These are phyloP conservation scores for Hygrophila difformis DNA, from an alignment of 257 asterid species.

Conservation along the genomic window DNA sequence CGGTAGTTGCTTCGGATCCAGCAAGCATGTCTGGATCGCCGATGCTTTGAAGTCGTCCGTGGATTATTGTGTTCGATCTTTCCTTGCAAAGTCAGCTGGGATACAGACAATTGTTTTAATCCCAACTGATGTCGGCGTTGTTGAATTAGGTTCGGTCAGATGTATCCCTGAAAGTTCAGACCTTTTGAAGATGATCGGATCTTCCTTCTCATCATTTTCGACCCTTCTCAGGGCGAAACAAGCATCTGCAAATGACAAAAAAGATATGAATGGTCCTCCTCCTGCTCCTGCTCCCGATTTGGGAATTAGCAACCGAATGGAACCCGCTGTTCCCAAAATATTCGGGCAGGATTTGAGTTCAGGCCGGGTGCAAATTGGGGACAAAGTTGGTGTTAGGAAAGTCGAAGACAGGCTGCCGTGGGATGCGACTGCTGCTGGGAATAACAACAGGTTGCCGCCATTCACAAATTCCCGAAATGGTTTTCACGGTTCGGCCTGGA, in stretches of 20 bases:
- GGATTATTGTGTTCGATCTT: conserved; percentile 76
- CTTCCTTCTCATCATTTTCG: conserved; percentile 52
- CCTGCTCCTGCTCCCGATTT: conserved; percentile 23
- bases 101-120: conserved; percentile 78
- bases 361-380: conserved; percentile 25
- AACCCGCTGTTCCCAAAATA: conserved; percentile 35
- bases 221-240: conserved; percentile 38
- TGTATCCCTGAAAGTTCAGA: conserved; percentile 56
- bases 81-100: conserved; percentile 77
- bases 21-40: conserved; percentile 62
- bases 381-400: conserved; percentile 20
- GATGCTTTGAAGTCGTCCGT: conserved; percentile 35
- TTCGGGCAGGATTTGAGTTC: conserved; percentile 64
- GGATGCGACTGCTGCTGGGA: no score
- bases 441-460: conserved; percentile 29
- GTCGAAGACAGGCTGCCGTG: not conserved
- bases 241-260: conserved; percentile 26
- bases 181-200: conserved; percentile 40
- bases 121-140: conserved; percentile 84
- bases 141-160: conserved; percentile 85
- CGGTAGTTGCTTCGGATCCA: conserved; percentile 58
- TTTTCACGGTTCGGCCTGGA: conserved; percentile 33
- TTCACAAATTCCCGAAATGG: conserved; percentile 36
- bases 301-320: conserved; percentile 26
- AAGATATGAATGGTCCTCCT: conserved; percentile 17